Conservation (phyloP, 129 eudicot genomes). For the Erigeron canadensis region DNA sequence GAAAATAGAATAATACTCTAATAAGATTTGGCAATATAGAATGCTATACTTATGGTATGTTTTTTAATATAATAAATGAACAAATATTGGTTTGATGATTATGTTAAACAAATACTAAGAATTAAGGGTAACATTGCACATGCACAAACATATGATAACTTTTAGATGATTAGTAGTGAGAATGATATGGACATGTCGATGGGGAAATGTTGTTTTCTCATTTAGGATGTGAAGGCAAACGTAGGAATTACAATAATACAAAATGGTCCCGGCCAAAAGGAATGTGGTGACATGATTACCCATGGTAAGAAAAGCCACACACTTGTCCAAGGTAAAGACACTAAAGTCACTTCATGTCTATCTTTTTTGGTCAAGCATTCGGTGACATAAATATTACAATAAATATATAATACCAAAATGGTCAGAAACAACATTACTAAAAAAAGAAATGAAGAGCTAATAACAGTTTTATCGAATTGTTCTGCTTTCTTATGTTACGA, state of each 20-base stretch:
- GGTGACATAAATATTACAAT: background rate
- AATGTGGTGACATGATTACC: slow-evolving; percentile 34
- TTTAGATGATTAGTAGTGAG: slow-evolving; percentile 3
- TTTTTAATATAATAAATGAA: too few species aligned
- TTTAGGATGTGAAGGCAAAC: slow-evolving; percentile 27
- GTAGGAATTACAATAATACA: slow-evolving; percentile 6
- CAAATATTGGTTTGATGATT: too few species aligned
- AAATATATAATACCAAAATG: background rate
- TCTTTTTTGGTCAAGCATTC: slow-evolving; percentile 19
- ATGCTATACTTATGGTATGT: too few species aligned
- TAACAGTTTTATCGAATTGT: background rate
- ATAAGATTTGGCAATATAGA: too few species aligned
- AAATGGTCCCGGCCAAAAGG: slow-evolving; percentile 41
- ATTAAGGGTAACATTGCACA: background rate
- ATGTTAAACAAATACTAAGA: background rate
- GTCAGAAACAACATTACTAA: background rate
- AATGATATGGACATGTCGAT: slow-evolving; percentile 29
- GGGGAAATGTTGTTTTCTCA: slow-evolving; percentile 4
- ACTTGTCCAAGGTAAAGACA: slow-evolving; percentile 26
- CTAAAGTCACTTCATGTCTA: slow-evolving; percentile 29
- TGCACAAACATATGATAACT: slow-evolving; percentile 1
- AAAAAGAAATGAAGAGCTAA: too few species aligned
- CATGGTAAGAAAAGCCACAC: slow-evolving; percentile 29
- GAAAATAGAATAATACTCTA: too few species aligned
- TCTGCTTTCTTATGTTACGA: background rate